Percentiles rank a stretch among this genome's conserved stretches.
Evolutionary conservation across 1,284 basidiomycete species (phyloP).

Genomic region (Fomitopsis betulina): DNA sequence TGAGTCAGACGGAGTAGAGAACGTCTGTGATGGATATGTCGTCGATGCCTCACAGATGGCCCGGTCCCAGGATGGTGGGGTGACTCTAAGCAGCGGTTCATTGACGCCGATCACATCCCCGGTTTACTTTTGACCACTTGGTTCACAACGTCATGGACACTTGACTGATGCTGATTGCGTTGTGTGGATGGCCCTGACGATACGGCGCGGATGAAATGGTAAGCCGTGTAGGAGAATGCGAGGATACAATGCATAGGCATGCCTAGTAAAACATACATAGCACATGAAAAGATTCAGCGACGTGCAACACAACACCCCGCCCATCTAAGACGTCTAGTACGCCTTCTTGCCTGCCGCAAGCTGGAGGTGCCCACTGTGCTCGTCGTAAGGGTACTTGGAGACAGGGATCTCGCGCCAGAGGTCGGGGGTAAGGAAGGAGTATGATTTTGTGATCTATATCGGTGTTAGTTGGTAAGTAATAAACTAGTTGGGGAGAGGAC

Average conservation of each 20-base stretch:
- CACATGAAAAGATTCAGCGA: conserved; percentile 1
- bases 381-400: conserved; percentile 89
- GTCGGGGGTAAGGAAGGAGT: conserved; percentile 96
- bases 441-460: conserved; percentile 90
- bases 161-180: neutral
- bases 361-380: conserved; percentile 89
- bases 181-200: too few species aligned
- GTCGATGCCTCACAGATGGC: too few species aligned
- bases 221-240: neutral
- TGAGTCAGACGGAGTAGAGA: too few species aligned
- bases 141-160: too few species aligned
- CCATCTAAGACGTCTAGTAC: conserved; percentile 49
- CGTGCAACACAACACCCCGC: neutral
- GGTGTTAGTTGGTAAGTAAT: neutral
- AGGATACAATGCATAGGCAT: conserved; percentile 3
- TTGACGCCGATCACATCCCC: too few species aligned
- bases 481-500: conserved; percentile 26
- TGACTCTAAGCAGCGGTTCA: too few species aligned
- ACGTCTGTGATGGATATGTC: too few species aligned
- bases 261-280: conserved; percentile 2
- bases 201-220: neutral
- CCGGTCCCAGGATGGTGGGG: too few species aligned
- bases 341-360: conserved; percentile 78
- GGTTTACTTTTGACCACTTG: too few species aligned
- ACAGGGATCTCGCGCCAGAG: conserved; percentile 95